phyloP scores from a whole-genome alignment of 306 rosid species.

The Hippophae gyantsensis region DNA sequence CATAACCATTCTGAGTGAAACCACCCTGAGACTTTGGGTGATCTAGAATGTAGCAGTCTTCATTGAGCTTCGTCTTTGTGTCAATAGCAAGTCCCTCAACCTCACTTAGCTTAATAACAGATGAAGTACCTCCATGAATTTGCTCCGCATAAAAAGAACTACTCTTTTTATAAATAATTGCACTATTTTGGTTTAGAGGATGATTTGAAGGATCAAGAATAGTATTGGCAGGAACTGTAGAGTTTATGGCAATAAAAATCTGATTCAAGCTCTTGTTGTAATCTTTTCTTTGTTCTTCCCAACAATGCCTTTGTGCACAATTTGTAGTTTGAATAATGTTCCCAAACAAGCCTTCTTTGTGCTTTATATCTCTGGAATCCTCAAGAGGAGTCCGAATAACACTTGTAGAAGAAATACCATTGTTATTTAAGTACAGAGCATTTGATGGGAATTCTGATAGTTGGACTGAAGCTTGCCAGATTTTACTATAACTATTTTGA shows the following conservation, averaged over 20 bases:
- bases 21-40: slow-evolving; percentile 33
- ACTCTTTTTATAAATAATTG: slow-evolving; percentile 19
- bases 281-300: slow-evolving; percentile 40
- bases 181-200: slow-evolving; percentile 32
- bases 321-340: slow-evolving; percentile 25
- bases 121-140: slow-evolving; percentile 8
- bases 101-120: slow-evolving; percentile 18
- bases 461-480: slow-evolving; percentile 48
- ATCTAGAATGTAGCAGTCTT: slow-evolving; percentile 23
- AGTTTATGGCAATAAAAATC: slow-evolving; percentile 24
- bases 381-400: slow-evolving; percentile 29
- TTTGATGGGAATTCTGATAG: slow-evolving; percentile 39
- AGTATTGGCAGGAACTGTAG: slow-evolving; percentile 21
- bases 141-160: slow-evolving; percentile 16
- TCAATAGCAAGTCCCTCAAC: slow-evolving; percentile 25
- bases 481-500: slow-evolving; percentile 33
- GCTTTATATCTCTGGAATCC: slow-evolving; percentile 21
- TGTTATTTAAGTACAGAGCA: slow-evolving; percentile 34
- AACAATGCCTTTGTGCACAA: slow-evolving; percentile 25
- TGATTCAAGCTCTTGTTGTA: slow-evolving; percentile 23
- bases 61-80: slow-evolving; percentile 24
- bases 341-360: background rate
- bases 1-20: slow-evolving; percentile 27
- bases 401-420: slow-evolving; percentile 35
- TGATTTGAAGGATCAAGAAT: slow-evolving; percentile 20